Base-by-base conservation (phyloP, 768 basidiomycete genomes). In the Holtermanniella nyarrowii region DNA sequence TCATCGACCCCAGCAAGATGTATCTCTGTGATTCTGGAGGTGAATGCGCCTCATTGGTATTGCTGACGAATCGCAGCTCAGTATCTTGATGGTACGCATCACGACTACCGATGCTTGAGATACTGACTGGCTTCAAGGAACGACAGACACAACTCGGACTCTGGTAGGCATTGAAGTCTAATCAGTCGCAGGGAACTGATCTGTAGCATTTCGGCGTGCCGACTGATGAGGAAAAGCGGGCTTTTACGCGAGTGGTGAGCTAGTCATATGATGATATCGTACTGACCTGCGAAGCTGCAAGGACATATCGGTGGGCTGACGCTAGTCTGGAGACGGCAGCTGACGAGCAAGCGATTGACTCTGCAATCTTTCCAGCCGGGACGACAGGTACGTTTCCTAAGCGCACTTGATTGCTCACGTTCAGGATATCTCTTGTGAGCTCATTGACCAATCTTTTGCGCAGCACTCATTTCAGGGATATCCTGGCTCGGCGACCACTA, bases 81-180 rank as follows among this genome's bases (percentile, higher is more conserved):
- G 72, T 93, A 83, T 73, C 69, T 80, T 26, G 93, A 97, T 59
- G 93, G 62, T 61, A 37, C 22, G 47, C 26, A 12, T 18, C 39
- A 37, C 31, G 10, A 16, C 16, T 37, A 16, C 10, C 31, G 16
- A 22, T 18, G 39, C 31, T 26, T 26, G 18, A 50, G 55, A 48
- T 53, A 37, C 52, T 22, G 7, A 13, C 26, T 52, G 46, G 31
- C 26, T 20, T 50, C 16, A 27, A 59, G 62, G 93, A 10, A 97
- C 93, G 0, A 99, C 95, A 1, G 93, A 99, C 65, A 85, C 86
- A 14, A 93, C 90, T 1, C 77, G 91, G 41, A 95, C 88, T 54
- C 84, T 81, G 82, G 86, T 84, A 63, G 60, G 79, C 16, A 20
- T 42, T 26, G 12, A n/a, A n/a, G 25, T 13, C 13, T 20, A 25